phyloP scores from a whole-genome alignment of 768 basidiomycete species.

The Symmetrospora coprosmae region DNA sequence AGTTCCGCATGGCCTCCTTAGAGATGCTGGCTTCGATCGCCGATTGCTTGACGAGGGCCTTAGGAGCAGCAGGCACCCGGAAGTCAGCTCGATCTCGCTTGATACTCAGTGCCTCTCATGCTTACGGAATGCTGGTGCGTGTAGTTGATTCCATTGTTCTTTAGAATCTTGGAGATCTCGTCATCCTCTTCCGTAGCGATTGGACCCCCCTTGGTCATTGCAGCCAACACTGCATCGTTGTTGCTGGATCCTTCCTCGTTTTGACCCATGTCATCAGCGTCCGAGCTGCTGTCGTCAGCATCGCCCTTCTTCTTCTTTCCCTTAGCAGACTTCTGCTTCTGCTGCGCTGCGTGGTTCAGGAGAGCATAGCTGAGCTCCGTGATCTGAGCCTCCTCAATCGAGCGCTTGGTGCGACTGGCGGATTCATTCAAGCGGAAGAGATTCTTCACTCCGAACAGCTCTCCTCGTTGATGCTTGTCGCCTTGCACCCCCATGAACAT shows the following conservation, averaged over 20 bases:
- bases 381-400: slow-evolving; percentile 13
- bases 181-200: neutral
- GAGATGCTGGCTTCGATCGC: slow-evolving; percentile 5
- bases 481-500: slow-evolving; percentile 16
- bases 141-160: slow-evolving; percentile 3
- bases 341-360: slow-evolving; percentile 2
- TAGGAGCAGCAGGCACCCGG: too few species aligned
- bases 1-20: neutral
- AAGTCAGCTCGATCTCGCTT: too few species aligned
- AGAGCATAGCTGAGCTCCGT: slow-evolving; percentile 8
- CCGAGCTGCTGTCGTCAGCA: neutral
- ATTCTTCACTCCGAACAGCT: slow-evolving; percentile 22
- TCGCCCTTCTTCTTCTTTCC: neutral
- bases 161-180: neutral
- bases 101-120: too few species aligned
- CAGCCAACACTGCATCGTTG: neutral
- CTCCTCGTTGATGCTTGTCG: slow-evolving; percentile 4
- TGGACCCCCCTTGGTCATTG: neutral
- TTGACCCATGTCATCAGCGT: neutral
- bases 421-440: slow-evolving; percentile 3
- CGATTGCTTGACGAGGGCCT: slow-evolving; percentile 3
- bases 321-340: neutral
- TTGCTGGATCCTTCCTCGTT: neutral
- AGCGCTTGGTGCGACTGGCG: neutral
- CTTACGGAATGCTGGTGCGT: slow-evolving; percentile 14